Percentiles rank a stretch among this genome's conserved stretches.
These are phyloP conservation scores for Claviceps quebecensis DNA, from an alignment of 2,329 filamentous ascomycete genomes.

Conservation along the genomic window DNA sequence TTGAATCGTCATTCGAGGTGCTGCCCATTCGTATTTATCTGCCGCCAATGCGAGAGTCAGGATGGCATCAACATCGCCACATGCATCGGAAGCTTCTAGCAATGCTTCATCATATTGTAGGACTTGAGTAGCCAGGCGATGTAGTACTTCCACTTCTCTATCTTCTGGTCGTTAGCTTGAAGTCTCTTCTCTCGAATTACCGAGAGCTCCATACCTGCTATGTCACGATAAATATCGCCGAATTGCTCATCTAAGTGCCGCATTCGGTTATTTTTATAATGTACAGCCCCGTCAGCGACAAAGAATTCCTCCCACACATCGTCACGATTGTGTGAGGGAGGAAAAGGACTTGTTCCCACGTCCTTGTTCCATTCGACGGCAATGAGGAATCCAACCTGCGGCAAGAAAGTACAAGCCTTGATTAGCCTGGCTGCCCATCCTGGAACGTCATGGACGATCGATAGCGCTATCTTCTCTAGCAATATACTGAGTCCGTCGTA, in stretches of 20 bases:
- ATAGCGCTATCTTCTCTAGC: constrained; percentile 50
- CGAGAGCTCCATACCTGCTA: constrained; percentile 49
- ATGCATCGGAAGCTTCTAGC: constrained; percentile 56
- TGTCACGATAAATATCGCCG: constrained; percentile 73
- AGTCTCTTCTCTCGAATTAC: neutral
- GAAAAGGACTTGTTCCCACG: constrained; percentile 46
- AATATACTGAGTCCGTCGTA: constrained; percentile 69
- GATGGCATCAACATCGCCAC: constrained; percentile 77
- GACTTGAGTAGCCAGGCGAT: constrained; percentile 57
- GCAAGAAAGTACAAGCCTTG: constrained; percentile 75
- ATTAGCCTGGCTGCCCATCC: constrained; percentile 38
- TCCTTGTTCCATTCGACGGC: constrained; percentile 43
- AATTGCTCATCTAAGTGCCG: constrained; percentile 64
- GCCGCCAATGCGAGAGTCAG: constrained; percentile 70
- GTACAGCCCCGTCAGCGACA: constrained; percentile 52
- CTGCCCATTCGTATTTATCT: constrained; percentile 53
- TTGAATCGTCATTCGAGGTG: constrained; percentile 53
- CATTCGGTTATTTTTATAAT: constrained; percentile 81
- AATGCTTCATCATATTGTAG: constrained; percentile 56
- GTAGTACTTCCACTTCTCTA: constrained; percentile 76
- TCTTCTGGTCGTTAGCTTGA: constrained; percentile 34
- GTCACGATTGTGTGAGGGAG: constrained; percentile 40
- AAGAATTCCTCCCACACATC: constrained; percentile 71
- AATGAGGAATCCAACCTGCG: constrained; percentile 81
- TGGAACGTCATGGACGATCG: constrained; percentile 51